Evolutionary conservation across 1,284 basidiomycete species (phyloP), one percentile per base, ranked within the genome.

Genomic region (Cryptococcus jaspeensis): DNA sequence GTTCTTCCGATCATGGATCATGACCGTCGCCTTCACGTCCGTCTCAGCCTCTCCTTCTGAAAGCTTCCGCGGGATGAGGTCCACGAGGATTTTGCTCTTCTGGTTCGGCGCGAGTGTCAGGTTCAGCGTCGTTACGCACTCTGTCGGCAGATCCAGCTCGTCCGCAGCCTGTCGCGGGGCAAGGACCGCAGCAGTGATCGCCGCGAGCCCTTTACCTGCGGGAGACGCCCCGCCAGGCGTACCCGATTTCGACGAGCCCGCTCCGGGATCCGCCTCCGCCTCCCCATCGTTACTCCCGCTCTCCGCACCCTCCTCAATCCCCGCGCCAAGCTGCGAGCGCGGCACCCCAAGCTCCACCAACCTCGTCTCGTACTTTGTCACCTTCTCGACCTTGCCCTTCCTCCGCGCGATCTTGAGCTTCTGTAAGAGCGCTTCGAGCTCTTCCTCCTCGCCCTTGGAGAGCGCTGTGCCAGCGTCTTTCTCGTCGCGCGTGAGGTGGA

Each of bases 341-440:
- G 66, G 59, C 0, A 81, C 71, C 3, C 80, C 80, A 0, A 82
- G 65, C 61, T 79, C 76, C 6, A 60, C 61, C 50, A 82, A 66
- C 15, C 80, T 67, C 44, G 72, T 69, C 55, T 79, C 76, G 67
- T 81, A 81, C 67, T 81, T 82, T 51, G 70, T 70, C 52, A 81
- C 71, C 69, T 82, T 82, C 58, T 82, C 80, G 40, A 61, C 48
- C 58, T 82, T 80, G 42, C 78, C 78, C 65, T 82, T 82, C 50
- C 81, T 65, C 50, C 69, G 65, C 0, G 79, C 80, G 48, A 81
- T 81, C 70, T 82, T 82, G 59, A 82, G 72, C 68, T 82, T 82
- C 59, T 81, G 81, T 32, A 78, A 68, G 50, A 81, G 63, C 41
- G 70, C 76, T 68, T 82, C 81, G 3, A 81, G 73, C 65, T 82